Percentiles rank a stretch among this genome's conserved stretches.
Conservation (phyloP, 192 early-diverging fungal species). For the Umbelopsis ramanniana region DNA sequence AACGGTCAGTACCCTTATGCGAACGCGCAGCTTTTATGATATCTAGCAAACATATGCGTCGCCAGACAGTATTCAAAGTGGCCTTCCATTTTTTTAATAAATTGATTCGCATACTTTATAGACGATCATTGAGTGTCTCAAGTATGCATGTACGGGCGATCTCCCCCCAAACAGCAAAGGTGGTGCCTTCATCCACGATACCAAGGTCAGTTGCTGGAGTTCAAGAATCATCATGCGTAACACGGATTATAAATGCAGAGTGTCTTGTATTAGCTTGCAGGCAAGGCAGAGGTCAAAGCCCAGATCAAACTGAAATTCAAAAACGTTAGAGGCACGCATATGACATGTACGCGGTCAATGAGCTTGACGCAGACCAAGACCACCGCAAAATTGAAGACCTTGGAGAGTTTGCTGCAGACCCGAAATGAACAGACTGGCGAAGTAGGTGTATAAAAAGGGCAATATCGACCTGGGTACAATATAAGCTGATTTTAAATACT, state of each 20-base stretch:
- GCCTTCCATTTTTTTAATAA: not conserved
- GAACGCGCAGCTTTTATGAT: not conserved
- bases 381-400: constrained; percentile 65
- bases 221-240: no score
- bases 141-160: constrained; percentile 93
- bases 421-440: constrained; percentile 59
- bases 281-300: constrained; percentile 83
- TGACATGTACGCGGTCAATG: constrained; percentile 81
- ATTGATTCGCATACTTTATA: constrained; percentile 23
- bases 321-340: constrained; percentile 71
- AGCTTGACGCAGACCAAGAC: constrained; percentile 71
- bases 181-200: constrained; percentile 95
- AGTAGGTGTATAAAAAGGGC: constrained; percentile 30
- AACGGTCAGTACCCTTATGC: constrained; percentile 60
- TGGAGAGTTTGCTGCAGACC: constrained; percentile 76
- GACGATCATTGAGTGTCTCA: constrained; percentile 97
- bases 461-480: not conserved
- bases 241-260: no score
- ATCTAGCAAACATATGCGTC: not conserved
- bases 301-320: constrained; percentile 89
- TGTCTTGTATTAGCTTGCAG: constrained; percentile 55
- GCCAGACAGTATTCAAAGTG: not conserved
- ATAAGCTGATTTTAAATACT: not conserved
- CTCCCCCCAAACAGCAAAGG: constrained; percentile 85
- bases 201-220: constrained; percentile 61